Percentiles rank a stretch among this genome's conserved stretches.
Evolutionary conservation across 1,139 yeast genomes (phyloP).

Genomic region (Magnusiomyces starmeri): DNA sequence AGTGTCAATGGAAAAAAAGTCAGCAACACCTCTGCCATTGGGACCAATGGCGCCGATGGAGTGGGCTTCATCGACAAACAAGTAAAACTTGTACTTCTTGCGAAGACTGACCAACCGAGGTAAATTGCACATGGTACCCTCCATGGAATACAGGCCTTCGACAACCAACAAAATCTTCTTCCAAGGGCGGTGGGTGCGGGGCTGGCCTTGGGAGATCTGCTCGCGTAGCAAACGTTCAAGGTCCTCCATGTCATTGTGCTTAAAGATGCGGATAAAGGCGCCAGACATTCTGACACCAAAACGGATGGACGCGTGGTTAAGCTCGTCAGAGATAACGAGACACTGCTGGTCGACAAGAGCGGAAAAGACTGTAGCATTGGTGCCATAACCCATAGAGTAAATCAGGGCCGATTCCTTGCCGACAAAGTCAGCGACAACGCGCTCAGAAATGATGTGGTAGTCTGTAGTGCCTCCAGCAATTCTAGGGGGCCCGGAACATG

Average conservation of each 20-base stretch:
- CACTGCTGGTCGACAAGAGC: conserved; percentile 81
- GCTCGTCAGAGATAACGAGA: conserved; percentile 84
- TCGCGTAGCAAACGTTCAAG: conserved; percentile 77
- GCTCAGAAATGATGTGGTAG: conserved; percentile 68
- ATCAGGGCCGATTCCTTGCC: conserved; percentile 87
- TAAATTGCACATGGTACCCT: conserved; percentile 86
- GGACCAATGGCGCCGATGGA: conserved; percentile 98
- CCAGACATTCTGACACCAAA: conserved; percentile 92
- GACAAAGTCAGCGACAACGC: conserved; percentile 70
- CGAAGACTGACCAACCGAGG: conserved; percentile 71
- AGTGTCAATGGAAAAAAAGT: conserved; percentile 78
- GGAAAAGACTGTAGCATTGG: conserved; percentile 86
- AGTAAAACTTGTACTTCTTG: conserved; percentile 78
- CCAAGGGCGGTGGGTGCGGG: conserved; percentile 97
- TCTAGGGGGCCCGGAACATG: conserved; percentile 75
- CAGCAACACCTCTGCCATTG: conserved; percentile 88
- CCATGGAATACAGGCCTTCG: conserved; percentile 97
- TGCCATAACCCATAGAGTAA: conserved; percentile 93
- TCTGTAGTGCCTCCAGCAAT: conserved; percentile 68
- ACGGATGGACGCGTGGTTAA: conserved; percentile 92
- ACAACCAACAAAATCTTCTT: conserved; percentile 85
- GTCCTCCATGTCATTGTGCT: conserved; percentile 81
- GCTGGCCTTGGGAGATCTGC: conserved; percentile 93
- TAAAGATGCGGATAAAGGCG: conserved; percentile 85
- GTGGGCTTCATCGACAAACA: conserved; percentile 96